A percentile compares a stretch with the other conserved stretches of the same genome.
These are phyloP conservation scores for Quercus agrifolia DNA, from an alignment of 306 rosid genomes.

Conservation along the genomic window DNA sequence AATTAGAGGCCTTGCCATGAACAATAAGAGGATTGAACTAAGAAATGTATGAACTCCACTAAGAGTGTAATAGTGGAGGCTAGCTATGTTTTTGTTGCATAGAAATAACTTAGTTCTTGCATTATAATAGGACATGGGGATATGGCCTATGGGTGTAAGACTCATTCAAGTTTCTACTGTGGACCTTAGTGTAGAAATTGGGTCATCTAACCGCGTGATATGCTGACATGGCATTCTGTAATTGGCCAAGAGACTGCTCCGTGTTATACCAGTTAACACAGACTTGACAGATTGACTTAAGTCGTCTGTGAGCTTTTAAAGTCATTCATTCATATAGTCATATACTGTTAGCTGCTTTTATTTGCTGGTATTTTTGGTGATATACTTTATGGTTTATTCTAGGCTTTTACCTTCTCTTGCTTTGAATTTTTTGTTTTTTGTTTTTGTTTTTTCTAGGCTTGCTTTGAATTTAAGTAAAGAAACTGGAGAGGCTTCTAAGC, in stretches of 20 bases:
- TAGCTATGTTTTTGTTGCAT: slow-evolving; percentile 1
- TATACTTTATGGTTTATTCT: too few species aligned
- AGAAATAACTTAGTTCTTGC: background rate
- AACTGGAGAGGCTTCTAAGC: slow-evolving; percentile 22
- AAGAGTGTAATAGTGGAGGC: background rate
- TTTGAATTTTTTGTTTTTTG: background rate
- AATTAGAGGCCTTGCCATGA: slow-evolving; percentile 37
- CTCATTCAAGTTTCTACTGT: too few species aligned
- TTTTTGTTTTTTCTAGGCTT: background rate
- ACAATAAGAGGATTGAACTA: background rate
- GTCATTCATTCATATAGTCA: background rate
- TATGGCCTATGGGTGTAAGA: too few species aligned
- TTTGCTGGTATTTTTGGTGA: background rate
- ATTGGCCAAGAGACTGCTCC: background rate
- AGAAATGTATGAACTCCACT: background rate
- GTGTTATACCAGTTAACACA: slow-evolving; percentile 11
- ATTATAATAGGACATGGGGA: background rate
- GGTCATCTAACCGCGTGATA: background rate
- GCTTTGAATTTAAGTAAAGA: background rate
- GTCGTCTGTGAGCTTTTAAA: slow-evolving; percentile 11
- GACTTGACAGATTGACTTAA: slow-evolving; percentile 22
- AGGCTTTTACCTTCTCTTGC: background rate
- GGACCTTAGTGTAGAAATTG: background rate
- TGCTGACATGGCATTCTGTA: background rate
- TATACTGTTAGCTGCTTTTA: background rate